Base-by-base conservation (phyloP, 192 early-diverging fungal species). In the Pecoramyces ruminantium region DNA sequence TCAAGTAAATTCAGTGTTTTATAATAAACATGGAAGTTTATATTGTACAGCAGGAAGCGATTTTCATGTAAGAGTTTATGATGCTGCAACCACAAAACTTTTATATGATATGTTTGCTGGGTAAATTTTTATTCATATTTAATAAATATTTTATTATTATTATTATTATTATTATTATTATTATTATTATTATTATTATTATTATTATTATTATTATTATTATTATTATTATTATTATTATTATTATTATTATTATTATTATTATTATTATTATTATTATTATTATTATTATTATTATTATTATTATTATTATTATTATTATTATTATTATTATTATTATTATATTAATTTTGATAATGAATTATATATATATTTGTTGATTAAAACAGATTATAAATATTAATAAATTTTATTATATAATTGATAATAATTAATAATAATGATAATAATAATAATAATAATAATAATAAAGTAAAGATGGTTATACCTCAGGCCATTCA, bases 11-110 rank as follows among this genome's bases (percentile, higher is more conserved):
- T 81, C 38, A 25, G 83, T 90, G 27, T 21, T 81, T 13, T 90
- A 90, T 80, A 81, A 40, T 77, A 34, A 42, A 29, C 8, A 27
- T 27, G 40, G 28, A 38, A 87, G 87, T 4, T 38, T 67, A 25
- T 78, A 38, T 28, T 90, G 89, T 83, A 88, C 86, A 17, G 85
- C 85, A 3, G 83, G 82, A n/a, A 85, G 84, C 28, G 88, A 90
- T 79, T 78, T 38, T 11, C 30, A n/a, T 38, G 83, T 90, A 15
- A 42, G 87, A 25, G 80, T 90, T 13, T 90, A 87, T 79, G 89
- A 90, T 78, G 82, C 83, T 2, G 28, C 79, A 17, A 84, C 78
- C 9, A 34, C 30, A 21, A 38, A 40, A n/a, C 2, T 9, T n/a
- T n/a, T 40, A n/a, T 34, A 40, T 79, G 78, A 79, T 34, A 9